Base-by-base conservation (phyloP, 2,329 filamentous ascomycete genomes). In the Ascochyta fabae region DNA sequence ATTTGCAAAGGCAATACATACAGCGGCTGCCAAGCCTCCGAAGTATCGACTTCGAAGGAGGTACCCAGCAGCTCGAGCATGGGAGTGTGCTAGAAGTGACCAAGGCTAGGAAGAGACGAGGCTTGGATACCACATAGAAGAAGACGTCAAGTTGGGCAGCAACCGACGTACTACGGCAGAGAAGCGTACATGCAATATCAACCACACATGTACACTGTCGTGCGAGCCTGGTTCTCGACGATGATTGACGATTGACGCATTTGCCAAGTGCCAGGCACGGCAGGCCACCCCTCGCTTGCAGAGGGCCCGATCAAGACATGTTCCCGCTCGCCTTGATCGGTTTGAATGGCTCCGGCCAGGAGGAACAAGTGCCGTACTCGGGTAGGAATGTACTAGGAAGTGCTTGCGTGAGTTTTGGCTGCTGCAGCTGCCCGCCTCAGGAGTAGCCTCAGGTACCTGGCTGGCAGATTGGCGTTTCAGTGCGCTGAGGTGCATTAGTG, bases 381-480 rank as follows among this genome's bases (percentile, higher is more conserved):
- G 46, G 53, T 46, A 56, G 48, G 12, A 13, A 31, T 13, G 3
- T 5, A 31, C 29, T 31, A 15, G 29, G 31, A 24, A 43, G 29
- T 56, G 36, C 36, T 34, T 48, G 53, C 42, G 41, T 31, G 41
- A 42, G 16, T 36, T 42, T 34, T 36, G 44, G 31, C 31, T 38
- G 50, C 36, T 36, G 38, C 31, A 45, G 26, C 47, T 46, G 46
- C 23, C 41, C 38, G 42, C 38, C 43, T 35, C 47, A 51, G 48
- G 42, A 49, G 35, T 29, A 53, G 50, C 41, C 47, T 50, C 47
- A 43, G 38, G 36, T 47, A 31, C 41, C 27, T 34, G 43, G 36
- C 27, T 36, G 29, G 45, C 46, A 55, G 46, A 55, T 50, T 56
- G 42, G 47, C 15, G 53, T 51, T 56, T 56, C 47, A 56, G 47